A percentile compares a stretch with the other conserved stretches of the same genome.
Conservation (phyloP, 2,329 filamentous ascomycete species). For the Phoma sp. region DNA sequence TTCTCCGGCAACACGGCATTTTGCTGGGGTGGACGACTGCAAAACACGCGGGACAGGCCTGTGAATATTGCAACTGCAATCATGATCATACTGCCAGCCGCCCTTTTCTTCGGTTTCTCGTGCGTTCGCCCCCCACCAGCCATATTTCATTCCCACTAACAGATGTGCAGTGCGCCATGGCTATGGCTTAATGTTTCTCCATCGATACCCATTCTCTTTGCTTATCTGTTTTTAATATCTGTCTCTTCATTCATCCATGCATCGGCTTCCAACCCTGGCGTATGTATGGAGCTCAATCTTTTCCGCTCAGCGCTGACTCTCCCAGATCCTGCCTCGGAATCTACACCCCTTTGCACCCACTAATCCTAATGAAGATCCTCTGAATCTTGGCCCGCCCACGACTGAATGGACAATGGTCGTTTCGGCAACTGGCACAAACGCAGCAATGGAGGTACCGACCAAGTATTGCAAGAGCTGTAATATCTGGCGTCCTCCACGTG, state of each 20-base stretch:
- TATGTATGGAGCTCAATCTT: conserved; percentile 59
- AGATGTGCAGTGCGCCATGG: conserved; percentile 69
- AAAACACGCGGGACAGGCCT: conserved; percentile 86
- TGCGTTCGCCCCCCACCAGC: conserved; percentile 46
- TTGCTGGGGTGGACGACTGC: conserved; percentile 81
- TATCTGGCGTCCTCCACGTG: conserved; percentile 94
- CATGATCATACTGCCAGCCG: conserved; percentile 78
- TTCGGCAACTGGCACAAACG: conserved; percentile 74
- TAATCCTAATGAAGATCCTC: conserved; percentile 78
- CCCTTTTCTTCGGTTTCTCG: conserved; percentile 86
- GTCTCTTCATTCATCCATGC: conserved; percentile 94
- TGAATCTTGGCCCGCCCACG: conserved; percentile 81
- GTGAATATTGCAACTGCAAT: conserved; percentile 88
- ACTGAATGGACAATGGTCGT: conserved; percentile 95
- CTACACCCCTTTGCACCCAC: conserved; percentile 84
- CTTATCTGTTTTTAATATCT: conserved; percentile 88
- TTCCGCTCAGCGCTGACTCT: conserved; percentile 23
- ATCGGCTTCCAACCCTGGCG: conserved; percentile 89
- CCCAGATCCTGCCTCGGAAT: conserved; percentile 88
- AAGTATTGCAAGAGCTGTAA: conserved; percentile 99
- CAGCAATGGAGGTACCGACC: conserved; percentile 96
- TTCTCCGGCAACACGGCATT: conserved; percentile 95
- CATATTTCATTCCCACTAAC: conserved; percentile 6
- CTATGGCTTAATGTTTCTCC: conserved; percentile 87
- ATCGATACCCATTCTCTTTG: conserved; percentile 87